phyloP scores from a whole-genome alignment of 129 eudicot species.

The sunflower (Helianthus annuus) region HanXRQr2.0-SUNRISE NC_035448.2:170742401-170742900 shows the following conservation, averaged over 20 bases:
- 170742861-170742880: constrained; percentile 46
- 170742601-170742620: constrained; percentile 67
- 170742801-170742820: constrained; percentile 47
- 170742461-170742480: constrained; percentile 50
- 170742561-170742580: constrained; percentile 49
- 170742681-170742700: constrained; percentile 62
- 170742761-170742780: constrained; percentile 33
- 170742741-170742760: constrained; percentile 35
- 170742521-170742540: constrained; percentile 64
- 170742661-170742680: constrained; percentile 72
- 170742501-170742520: constrained; percentile 59
- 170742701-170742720: constrained; percentile 33
- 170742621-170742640: constrained; percentile 68
- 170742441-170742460: constrained; percentile 66
- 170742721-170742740: constrained; percentile 35
- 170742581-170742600: constrained; percentile 60
- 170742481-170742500: constrained; percentile 58
- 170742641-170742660: constrained; percentile 64
- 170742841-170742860: constrained; percentile 48
- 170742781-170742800: constrained; percentile 27
- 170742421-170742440: constrained; percentile 62
- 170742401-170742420: constrained; percentile 73
- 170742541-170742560: constrained; percentile 61
- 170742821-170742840: constrained; percentile 37
- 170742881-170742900: constrained; percentile 40